These are phyloP conservation scores for Talaromyces liani DNA, from an alignment of 495 filamentous ascomycete species.

Conservation along the genomic window DNA sequence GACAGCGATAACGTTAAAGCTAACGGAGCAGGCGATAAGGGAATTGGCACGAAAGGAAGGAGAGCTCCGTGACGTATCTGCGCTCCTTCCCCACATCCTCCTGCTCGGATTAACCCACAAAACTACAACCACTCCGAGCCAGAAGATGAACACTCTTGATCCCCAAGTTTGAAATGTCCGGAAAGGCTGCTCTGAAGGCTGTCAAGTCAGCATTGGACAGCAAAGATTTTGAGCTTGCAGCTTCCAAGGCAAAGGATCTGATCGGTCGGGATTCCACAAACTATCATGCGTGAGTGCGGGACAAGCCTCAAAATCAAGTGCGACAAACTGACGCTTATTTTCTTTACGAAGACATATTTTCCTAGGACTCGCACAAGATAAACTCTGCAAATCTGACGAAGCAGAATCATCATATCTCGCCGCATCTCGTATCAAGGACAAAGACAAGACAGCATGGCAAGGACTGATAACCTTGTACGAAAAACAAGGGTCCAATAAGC, in stretches of 20 bases:
- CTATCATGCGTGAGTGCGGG: slow-evolving; percentile 64
- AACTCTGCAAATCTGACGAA: slow-evolving; percentile 58
- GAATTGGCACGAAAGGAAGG: not conserved
- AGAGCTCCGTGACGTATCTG: not conserved
- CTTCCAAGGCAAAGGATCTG: slow-evolving; percentile 56
- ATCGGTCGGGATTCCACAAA: slow-evolving; percentile 66
- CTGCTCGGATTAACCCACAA: not conserved
- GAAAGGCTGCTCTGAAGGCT: slow-evolving; percentile 77
- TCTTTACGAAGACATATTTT: slow-evolving; percentile 57
- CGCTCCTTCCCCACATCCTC: slow-evolving; percentile 4
- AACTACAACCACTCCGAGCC: slow-evolving; percentile 6
- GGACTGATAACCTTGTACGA: slow-evolving; percentile 84
- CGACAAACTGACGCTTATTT: slow-evolving; percentile 7
- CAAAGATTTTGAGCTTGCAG: slow-evolving; percentile 68
- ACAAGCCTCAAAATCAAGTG: not conserved
- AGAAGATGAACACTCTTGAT: slow-evolving; percentile 10
- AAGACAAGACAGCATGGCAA: slow-evolving; percentile 74
- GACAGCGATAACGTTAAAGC: not conserved
- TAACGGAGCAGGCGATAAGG: not conserved
- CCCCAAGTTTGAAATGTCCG: slow-evolving; percentile 40
- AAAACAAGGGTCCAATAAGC: slow-evolving; percentile 56
- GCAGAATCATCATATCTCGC: slow-evolving; percentile 69
- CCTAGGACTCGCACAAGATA: slow-evolving; percentile 72
- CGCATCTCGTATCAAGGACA: slow-evolving; percentile 57
- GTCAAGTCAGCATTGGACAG: slow-evolving; percentile 72